Conservation (phyloP, 129 eudicot genomes). For the Pulicaria dysenterica region DNA sequence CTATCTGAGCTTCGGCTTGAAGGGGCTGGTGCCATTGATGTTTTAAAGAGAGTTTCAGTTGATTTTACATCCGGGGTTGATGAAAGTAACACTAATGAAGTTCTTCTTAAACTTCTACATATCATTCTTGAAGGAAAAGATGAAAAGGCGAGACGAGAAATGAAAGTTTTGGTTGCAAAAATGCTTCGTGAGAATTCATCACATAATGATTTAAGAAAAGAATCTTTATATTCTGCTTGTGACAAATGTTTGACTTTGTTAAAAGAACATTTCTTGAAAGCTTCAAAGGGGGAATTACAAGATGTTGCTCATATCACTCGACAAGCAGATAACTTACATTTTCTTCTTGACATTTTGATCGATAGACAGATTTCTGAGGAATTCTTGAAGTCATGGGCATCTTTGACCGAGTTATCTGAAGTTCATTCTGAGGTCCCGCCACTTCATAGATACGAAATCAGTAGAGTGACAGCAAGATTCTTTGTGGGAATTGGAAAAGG, state of each 20-base stretch:
- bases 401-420: slow-evolving; percentile 60
- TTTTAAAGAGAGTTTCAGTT: slow-evolving; percentile 69
- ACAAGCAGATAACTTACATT: slow-evolving; percentile 86
- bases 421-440: slow-evolving; percentile 81
- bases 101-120: slow-evolving; percentile 72
- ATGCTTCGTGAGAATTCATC: slow-evolving; percentile 85
- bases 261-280: slow-evolving; percentile 52
- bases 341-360: slow-evolving; percentile 82
- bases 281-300: slow-evolving; percentile 55
- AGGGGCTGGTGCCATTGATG: slow-evolving; percentile 78
- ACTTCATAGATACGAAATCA: slow-evolving; percentile 74
- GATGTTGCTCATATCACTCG: slow-evolving; percentile 70
- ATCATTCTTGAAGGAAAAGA: slow-evolving; percentile 90
- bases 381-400: slow-evolving; percentile 73
- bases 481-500: slow-evolving; percentile 93
- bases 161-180: slow-evolving; percentile 78
- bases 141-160: slow-evolving; percentile 90
- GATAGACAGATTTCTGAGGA: slow-evolving; percentile 91
- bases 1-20: slow-evolving; percentile 82
- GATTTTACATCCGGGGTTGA: slow-evolving; percentile 50
- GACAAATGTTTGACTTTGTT: slow-evolving; percentile 65
- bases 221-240: slow-evolving; percentile 75
- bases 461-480: slow-evolving; percentile 80
- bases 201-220: slow-evolving; percentile 67
- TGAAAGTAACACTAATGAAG: slow-evolving; percentile 55